These are phyloP conservation scores for Domatiomyces globalis DNA, from an alignment of 2,329 filamentous ascomycete species.

Conservation along the genomic window DNA sequence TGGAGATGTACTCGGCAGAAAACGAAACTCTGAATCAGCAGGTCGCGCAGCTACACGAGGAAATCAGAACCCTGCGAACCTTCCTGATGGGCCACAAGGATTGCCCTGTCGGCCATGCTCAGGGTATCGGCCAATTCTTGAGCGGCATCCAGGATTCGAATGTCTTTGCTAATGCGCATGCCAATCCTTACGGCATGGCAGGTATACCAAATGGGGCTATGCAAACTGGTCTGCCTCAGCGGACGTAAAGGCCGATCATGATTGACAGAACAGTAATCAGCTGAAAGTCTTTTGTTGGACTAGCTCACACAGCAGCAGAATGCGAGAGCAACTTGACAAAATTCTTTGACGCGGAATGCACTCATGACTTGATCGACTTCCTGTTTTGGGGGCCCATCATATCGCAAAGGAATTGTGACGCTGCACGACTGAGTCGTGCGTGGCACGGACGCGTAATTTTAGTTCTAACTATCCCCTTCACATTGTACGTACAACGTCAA, in stretches of 20 bases:
- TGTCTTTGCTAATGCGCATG: slow-evolving; percentile 22
- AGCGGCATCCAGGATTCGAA: slow-evolving; percentile 25
- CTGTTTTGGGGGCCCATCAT: background rate
- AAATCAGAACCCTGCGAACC: slow-evolving; percentile 90
- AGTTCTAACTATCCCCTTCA: background rate
- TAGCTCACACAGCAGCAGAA: background rate
- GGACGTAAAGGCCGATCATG: background rate
- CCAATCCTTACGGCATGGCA: slow-evolving; percentile 30
- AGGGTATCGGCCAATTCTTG: slow-evolving; percentile 42
- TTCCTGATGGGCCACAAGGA: slow-evolving; percentile 89
- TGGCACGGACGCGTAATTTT: background rate
- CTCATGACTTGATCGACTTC: background rate
- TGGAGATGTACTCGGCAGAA: slow-evolving; percentile 81
- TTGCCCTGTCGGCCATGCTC: slow-evolving; percentile 79
- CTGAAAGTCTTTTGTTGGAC: background rate
- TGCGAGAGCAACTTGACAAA: background rate
- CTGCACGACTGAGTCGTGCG: background rate
- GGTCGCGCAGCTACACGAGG: slow-evolving; percentile 72
- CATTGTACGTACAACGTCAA: background rate
- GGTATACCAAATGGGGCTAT: slow-evolving; percentile 23
- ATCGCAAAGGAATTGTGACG: background rate
- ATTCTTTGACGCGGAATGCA: too few relatives aligned
- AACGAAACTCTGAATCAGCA: slow-evolving; percentile 78
- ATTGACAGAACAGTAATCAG: background rate
- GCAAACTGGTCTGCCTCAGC: slow-evolving; percentile 15